phyloP scores from a whole-genome alignment of 2,329 filamentous ascomycete species.

The Sphaerulina vaccinii region DNA sequence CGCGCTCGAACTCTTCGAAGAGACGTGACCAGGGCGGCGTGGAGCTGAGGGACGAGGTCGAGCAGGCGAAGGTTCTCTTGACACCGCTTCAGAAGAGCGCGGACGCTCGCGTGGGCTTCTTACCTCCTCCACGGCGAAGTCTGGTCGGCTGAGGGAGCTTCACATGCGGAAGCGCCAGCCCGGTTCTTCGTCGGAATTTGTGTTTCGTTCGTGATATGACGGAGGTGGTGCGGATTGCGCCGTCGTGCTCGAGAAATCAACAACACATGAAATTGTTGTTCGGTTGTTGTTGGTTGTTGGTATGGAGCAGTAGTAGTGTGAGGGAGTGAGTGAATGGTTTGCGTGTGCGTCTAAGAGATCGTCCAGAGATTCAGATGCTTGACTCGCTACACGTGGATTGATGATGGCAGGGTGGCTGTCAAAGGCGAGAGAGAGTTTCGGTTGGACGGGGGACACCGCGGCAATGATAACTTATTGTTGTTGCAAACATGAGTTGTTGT shows the following conservation, averaged over 20 bases:
- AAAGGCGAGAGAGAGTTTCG: background rate
- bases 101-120: conserved; percentile 16
- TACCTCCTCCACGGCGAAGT: conserved; percentile 17
- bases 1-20: conserved; percentile 44
- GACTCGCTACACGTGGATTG: background rate
- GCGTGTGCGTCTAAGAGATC: background rate
- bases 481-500: too few relatives aligned
- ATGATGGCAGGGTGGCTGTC: background rate
- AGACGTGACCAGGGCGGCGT: conserved; percentile 32
- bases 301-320: background rate
- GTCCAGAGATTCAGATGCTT: background rate
- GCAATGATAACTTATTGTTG: too few relatives aligned
- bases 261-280: background rate
- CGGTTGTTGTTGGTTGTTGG: background rate
- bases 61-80: conserved; percentile 5
- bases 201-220: conserved; percentile 9
- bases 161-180: conserved; percentile 22
- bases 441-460: background rate
- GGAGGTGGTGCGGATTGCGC: conserved; percentile 1
- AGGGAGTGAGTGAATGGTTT: background rate
- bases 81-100: conserved; percentile 15
- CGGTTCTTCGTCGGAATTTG: conserved; percentile 18
- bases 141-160: conserved; percentile 15
- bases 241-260: background rate
- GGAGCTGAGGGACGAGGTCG: conserved; percentile 2